phyloP scores from a whole-genome alignment of 148 eudicot species.

The Rhododendron ovatum region DNA sequence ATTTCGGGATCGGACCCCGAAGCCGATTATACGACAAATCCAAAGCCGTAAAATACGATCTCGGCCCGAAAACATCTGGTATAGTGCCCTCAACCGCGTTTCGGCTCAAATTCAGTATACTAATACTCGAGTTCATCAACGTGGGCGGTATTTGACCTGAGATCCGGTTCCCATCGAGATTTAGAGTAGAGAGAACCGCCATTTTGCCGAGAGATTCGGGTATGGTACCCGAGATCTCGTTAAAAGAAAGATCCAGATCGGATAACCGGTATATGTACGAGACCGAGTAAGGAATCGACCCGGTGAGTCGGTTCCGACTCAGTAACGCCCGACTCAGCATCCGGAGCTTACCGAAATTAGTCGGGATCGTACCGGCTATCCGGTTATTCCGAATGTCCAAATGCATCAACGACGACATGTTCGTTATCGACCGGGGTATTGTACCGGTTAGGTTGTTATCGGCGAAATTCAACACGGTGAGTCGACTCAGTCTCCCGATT shows the following conservation, averaged over 20 bases:
- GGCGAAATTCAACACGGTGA: slow-evolving; percentile 75
- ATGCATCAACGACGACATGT: slow-evolving; percentile 57
- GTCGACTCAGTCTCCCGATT: slow-evolving; percentile 56
- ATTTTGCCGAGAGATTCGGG: slow-evolving; percentile 57
- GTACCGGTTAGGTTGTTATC: slow-evolving; percentile 52
- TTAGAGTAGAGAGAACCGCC: slow-evolving; percentile 68
- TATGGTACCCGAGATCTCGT: slow-evolving; percentile 50
- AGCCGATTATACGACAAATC: slow-evolving; percentile 67
- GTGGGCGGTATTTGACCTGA: slow-evolving; percentile 55
- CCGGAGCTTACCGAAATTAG: slow-evolving; percentile 46
- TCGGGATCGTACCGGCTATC: slow-evolving; percentile 51
- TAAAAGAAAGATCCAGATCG: slow-evolving; percentile 75
- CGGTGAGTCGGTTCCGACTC: slow-evolving; percentile 53
- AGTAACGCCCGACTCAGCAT: slow-evolving; percentile 79
- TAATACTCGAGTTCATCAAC: slow-evolving; percentile 48
- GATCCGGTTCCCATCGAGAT: slow-evolving; percentile 59
- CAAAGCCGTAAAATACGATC: slow-evolving; percentile 68
- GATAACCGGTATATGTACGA: slow-evolving; percentile 59
- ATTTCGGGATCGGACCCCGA: slow-evolving; percentile 60
- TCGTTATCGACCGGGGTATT: slow-evolving; percentile 52
- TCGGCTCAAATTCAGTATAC: slow-evolving; percentile 63
- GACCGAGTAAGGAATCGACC: slow-evolving; percentile 52
- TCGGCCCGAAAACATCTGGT: slow-evolving; percentile 72
- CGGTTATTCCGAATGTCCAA: slow-evolving; percentile 64
- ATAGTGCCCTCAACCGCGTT: slow-evolving; percentile 62